A percentile compares a stretch with the other conserved stretches of the same genome.
phyloP scores from a whole-genome alignment of 2,329 filamentous ascomycete species.

The Venturiaceae sp. region DNA sequence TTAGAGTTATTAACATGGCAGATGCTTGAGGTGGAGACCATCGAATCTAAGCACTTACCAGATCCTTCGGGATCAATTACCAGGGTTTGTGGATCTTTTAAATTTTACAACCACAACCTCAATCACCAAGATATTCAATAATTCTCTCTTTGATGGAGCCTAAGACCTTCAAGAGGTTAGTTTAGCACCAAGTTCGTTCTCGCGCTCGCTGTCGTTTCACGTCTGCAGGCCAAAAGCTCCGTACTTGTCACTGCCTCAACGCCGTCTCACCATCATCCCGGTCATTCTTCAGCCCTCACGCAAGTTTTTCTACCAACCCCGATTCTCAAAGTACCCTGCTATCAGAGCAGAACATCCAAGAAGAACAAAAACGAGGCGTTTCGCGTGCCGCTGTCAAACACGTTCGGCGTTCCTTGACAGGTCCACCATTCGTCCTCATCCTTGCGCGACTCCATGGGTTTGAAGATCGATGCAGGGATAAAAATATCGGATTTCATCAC shows the following conservation, averaged over 20 bases:
- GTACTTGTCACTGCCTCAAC: not conserved
- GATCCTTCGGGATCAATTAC: not conserved
- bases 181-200: not conserved
- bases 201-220: not conserved
- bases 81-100: not conserved
- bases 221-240: not conserved
- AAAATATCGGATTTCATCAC: not conserved
- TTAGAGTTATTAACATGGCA: not conserved
- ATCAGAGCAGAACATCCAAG: not conserved
- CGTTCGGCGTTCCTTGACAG: not conserved
- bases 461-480: not conserved
- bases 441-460: not conserved
- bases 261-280: not conserved
- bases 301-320: too few relatives aligned
- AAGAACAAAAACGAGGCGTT: not conserved
- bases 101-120: not conserved
- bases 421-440: not conserved
- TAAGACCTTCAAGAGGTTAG: too few relatives aligned
- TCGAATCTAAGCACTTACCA: not conserved
- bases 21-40: not conserved
- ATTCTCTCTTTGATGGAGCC: too few relatives aligned
- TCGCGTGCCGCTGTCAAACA: not conserved
- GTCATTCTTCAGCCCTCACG: too few relatives aligned
- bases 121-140: not conserved
- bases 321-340: not conserved